Conservation (phyloP, 2,329 filamentous ascomycete species). For the Stagonosporopsis chrysanthemi region DNA sequence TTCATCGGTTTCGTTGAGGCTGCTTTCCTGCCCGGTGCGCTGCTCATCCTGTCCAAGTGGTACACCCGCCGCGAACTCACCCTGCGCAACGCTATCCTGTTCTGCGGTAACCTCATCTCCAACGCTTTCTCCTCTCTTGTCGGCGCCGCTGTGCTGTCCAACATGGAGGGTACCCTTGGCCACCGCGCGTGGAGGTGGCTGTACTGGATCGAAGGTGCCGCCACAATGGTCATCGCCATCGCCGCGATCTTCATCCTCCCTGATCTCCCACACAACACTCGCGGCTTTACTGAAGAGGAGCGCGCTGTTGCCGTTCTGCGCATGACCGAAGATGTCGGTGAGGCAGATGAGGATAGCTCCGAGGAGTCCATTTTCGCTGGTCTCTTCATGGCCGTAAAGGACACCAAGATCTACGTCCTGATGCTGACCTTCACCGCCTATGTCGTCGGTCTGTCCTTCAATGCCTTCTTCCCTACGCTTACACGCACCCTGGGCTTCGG, state of each 20-base stretch:
- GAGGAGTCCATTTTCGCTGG: constrained; percentile 63
- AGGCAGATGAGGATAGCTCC: constrained; percentile 50
- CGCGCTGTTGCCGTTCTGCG: constrained; percentile 50
- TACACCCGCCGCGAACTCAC: constrained; percentile 65
- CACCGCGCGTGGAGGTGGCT: constrained; percentile 52
- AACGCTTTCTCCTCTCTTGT: constrained; percentile 56
- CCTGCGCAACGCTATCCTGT: constrained; percentile 50
- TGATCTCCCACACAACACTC: constrained; percentile 50
- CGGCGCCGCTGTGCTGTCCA: constrained; percentile 51
- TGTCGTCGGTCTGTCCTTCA: constrained; percentile 59
- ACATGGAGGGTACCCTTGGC: constrained; percentile 46
- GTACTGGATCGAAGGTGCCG: constrained; percentile 51
- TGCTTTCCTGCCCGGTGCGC: constrained; percentile 67
- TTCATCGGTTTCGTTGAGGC: constrained; percentile 50
- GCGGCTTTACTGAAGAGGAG: constrained; percentile 58
- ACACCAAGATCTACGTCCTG: constrained; percentile 69
- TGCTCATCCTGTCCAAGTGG: constrained; percentile 71
- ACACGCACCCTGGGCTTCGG: constrained; percentile 49
- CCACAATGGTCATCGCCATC: constrained; percentile 45
- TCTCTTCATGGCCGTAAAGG: constrained; percentile 66
- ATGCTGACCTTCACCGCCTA: constrained; percentile 69
- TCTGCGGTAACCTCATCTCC: constrained; percentile 54
- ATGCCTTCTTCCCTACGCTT: constrained; percentile 46
- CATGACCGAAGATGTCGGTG: constrained; percentile 60
- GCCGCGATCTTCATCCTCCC: constrained; percentile 42